These are phyloP conservation scores for Paecilomyces formosus DNA, from an alignment of 2,329 filamentous ascomycete species.

Conservation along the genomic window DNA sequence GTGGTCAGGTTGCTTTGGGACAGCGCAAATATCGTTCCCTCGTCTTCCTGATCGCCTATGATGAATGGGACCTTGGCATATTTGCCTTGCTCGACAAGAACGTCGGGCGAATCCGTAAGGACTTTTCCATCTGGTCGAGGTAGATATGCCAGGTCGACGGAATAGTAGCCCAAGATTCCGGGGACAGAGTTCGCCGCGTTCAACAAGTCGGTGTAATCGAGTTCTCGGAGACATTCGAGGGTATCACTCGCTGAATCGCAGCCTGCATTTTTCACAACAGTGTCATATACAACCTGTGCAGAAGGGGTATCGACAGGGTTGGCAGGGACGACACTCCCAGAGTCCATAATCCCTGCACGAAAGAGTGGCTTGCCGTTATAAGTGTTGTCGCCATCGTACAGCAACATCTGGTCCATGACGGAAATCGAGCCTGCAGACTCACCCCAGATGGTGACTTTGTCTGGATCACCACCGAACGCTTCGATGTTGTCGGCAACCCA, in stretches of 20 bases:
- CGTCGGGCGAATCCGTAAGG: slow-evolving; percentile 56
- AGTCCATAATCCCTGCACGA: slow-evolving; percentile 71
- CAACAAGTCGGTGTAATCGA: slow-evolving; percentile 44
- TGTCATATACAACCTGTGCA: slow-evolving; percentile 50
- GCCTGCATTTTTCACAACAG: slow-evolving; percentile 40
- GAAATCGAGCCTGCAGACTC: slow-evolving; percentile 66
- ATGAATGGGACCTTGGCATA: slow-evolving; percentile 57
- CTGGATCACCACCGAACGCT: slow-evolving; percentile 69
- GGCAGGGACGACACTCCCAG: slow-evolving; percentile 34
- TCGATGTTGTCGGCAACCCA: slow-evolving; percentile 74
- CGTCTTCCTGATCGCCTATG: slow-evolving; percentile 70
- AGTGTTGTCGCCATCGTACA: slow-evolving; percentile 64
- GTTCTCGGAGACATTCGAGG: slow-evolving; percentile 41
- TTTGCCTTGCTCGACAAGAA: slow-evolving; percentile 44
- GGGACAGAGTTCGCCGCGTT: slow-evolving; percentile 64
- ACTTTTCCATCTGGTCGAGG: background rate
- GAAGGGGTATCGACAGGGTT: slow-evolving; percentile 55
- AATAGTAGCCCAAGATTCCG: slow-evolving; percentile 58
- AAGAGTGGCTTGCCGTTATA: slow-evolving; percentile 72
- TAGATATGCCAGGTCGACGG: slow-evolving; percentile 64
- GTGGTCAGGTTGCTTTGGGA: slow-evolving; percentile 63
- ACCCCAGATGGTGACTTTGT: slow-evolving; percentile 74
- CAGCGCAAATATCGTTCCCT: slow-evolving; percentile 67
- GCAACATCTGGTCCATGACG: slow-evolving; percentile 66
- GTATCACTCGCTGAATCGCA: slow-evolving; percentile 37